These are phyloP conservation scores for Erythrophleum ivorense DNA, from an alignment of 331 rosid genomes.

Conservation along the genomic window DNA sequence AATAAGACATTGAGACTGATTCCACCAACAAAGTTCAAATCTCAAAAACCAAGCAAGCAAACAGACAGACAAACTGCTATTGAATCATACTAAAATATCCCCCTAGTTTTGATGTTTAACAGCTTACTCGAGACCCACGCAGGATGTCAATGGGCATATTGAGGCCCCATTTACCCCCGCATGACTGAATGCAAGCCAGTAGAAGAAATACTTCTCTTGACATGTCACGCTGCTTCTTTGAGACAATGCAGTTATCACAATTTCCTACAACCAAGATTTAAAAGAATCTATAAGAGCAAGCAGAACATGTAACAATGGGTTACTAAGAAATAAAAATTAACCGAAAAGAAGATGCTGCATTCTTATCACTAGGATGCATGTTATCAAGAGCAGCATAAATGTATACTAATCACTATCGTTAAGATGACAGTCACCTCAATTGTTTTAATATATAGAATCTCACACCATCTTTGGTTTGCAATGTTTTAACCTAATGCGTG, in stretches of 20 bases:
- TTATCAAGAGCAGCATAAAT: constrained; percentile 20
- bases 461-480: not conserved
- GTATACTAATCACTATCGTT: not conserved
- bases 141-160: constrained; percentile 85
- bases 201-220: constrained; percentile 90
- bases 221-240: constrained; percentile 78
- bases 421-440: not conserved
- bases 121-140: constrained; percentile 91
- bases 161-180: constrained; percentile 75
- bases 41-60: constrained; percentile 11
- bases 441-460: not conserved
- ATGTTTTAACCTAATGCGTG: not conserved
- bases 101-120: constrained; percentile 32
- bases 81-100: constrained; percentile 12
- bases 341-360: not conserved
- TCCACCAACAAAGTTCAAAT: constrained; percentile 18
- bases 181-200: constrained; percentile 84
- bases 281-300: constrained; percentile 33
- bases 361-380: not conserved
- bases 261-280: constrained; percentile 58
- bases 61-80: constrained; percentile 15
- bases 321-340: not conserved
- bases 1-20: constrained; percentile 20
- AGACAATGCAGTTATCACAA: constrained; percentile 80
- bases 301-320: not conserved